Percentiles rank a stretch among this genome's conserved stretches.
These are phyloP conservation scores for Acacia melanoxylon DNA, from an alignment of 306 rosid genomes.

Conservation along the genomic window DNA sequence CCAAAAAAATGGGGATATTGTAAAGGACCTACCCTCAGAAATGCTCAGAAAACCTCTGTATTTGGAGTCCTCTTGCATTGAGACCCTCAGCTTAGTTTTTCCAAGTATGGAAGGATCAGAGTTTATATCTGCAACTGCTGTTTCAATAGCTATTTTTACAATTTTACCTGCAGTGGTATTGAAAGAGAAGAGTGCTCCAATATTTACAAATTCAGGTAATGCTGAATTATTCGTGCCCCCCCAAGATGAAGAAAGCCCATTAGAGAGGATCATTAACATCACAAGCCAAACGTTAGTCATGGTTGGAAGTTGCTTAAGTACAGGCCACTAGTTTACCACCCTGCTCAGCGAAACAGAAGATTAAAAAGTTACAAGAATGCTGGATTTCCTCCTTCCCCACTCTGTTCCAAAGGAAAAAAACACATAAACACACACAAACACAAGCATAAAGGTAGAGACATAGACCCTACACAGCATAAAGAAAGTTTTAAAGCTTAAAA, in stretches of 20 bases:
- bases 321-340: slow-evolving; percentile 32
- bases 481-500: not conserved
- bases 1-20: not conserved
- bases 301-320: slow-evolving; percentile 26
- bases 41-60: slow-evolving; percentile 83
- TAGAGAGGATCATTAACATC: slow-evolving; percentile 45
- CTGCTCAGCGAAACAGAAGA: slow-evolving; percentile 32
- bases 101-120: slow-evolving; percentile 68
- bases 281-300: slow-evolving; percentile 56
- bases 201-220: slow-evolving; percentile 58
- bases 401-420: not conserved
- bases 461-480: not conserved
- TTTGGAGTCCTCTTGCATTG: slow-evolving; percentile 67
- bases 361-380: not conserved
- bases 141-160: slow-evolving; percentile 68
- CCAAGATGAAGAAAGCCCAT: slow-evolving; percentile 54
- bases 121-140: slow-evolving; percentile 79
- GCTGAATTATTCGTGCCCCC: slow-evolving; percentile 44
- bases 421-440: not conserved
- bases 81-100: slow-evolving; percentile 54
- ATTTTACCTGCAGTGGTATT: slow-evolving; percentile 62
- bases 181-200: slow-evolving; percentile 71
- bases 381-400: not conserved
- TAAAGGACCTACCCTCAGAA: slow-evolving; percentile 62
- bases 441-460: not conserved